Conservation (phyloP, 225 moss, liverwort and hornwort species). For the Marchantia paleacea region DNA sequence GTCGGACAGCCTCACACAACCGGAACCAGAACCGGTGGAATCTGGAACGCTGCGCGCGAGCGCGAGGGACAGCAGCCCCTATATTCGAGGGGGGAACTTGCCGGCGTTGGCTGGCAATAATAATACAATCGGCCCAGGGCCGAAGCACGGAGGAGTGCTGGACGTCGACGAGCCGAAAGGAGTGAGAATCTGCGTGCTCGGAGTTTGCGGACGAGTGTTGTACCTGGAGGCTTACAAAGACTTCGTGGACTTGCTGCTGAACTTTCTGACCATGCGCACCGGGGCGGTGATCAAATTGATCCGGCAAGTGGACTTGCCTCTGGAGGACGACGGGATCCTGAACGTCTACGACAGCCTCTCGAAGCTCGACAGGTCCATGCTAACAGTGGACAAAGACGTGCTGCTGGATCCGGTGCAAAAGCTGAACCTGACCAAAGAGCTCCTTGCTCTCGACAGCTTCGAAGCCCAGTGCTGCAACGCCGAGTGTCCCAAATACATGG, state of each 20-base stretch:
- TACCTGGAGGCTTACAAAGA: conserved; percentile 41
- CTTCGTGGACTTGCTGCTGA: conserved; percentile 35
- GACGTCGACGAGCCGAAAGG: conserved; percentile 12
- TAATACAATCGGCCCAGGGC: not conserved
- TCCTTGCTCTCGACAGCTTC: conserved; percentile 18
- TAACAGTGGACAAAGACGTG: conserved; percentile 19
- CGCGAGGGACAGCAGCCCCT: not conserved
- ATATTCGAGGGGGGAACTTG: not conserved
- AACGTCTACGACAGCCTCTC: conserved; percentile 31
- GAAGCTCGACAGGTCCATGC: conserved; percentile 22
- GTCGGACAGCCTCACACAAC: not conserved
- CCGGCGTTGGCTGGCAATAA: not conserved
- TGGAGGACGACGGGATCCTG: conserved; percentile 7
- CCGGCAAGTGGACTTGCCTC: conserved; percentile 12
- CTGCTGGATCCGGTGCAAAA: conserved; percentile 29
- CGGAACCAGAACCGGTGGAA: too few relatives aligned
- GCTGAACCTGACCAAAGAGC: conserved; percentile 25
- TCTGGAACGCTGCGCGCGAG: not conserved
- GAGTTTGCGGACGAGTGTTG: conserved; percentile 15
- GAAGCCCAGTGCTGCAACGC: conserved; percentile 41
- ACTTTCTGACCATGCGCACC: conserved; percentile 25
- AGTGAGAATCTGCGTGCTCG: conserved; percentile 9
- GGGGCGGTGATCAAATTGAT: conserved; percentile 36
- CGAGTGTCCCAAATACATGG: conserved; percentile 29
- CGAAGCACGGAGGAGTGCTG: not conserved